These are phyloP conservation scores for Fusarium miscanthi DNA, from an alignment of 2,329 filamentous ascomycete genomes.

Conservation along the genomic window DNA sequence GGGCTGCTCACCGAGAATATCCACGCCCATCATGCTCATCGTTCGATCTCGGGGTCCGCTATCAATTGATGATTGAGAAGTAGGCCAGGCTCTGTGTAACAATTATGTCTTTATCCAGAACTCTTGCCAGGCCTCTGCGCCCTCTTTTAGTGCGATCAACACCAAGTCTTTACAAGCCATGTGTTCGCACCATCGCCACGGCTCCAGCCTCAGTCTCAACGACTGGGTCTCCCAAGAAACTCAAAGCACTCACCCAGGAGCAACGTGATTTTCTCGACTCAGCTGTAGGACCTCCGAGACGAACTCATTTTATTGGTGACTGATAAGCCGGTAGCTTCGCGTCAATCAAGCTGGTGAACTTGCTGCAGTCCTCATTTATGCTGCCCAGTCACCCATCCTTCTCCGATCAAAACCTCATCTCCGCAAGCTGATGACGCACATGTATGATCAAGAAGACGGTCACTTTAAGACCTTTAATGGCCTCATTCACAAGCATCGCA, in stretches of 20 bases:
- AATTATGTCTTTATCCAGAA: slow-evolving; percentile 37
- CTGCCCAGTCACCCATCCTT: slow-evolving; percentile 85
- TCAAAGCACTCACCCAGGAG: slow-evolving; percentile 72
- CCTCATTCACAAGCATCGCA: slow-evolving; percentile 84
- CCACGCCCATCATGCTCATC: slow-evolving; percentile 36
- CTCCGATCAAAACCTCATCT: slow-evolving; percentile 86
- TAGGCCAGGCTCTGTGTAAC: background rate
- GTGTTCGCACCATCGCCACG: slow-evolving; percentile 38
- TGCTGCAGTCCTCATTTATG: slow-evolving; percentile 95
- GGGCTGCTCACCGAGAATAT: slow-evolving; percentile 27
- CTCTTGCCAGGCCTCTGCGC: slow-evolving; percentile 30
- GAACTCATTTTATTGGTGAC: background rate
- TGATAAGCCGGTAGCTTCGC: slow-evolving; percentile 69
- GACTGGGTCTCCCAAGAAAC: slow-evolving; percentile 51
- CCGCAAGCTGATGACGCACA: slow-evolving; percentile 91
- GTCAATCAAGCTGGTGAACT: slow-evolving; percentile 98
- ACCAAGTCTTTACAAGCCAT: slow-evolving; percentile 24
- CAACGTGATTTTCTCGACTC: slow-evolving; percentile 81
- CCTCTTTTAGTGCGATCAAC: slow-evolving; percentile 29
- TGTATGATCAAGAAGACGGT: slow-evolving; percentile 95
- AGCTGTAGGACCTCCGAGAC: slow-evolving; percentile 63
- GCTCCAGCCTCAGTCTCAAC: slow-evolving; percentile 35
- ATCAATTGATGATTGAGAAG: slow-evolving; percentile 20
- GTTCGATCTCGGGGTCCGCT: slow-evolving; percentile 38
- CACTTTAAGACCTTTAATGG: slow-evolving; percentile 89